Conservation (phyloP, 2,329 filamentous ascomycete species). For the Ophiostoma triangulosporum region DNA sequence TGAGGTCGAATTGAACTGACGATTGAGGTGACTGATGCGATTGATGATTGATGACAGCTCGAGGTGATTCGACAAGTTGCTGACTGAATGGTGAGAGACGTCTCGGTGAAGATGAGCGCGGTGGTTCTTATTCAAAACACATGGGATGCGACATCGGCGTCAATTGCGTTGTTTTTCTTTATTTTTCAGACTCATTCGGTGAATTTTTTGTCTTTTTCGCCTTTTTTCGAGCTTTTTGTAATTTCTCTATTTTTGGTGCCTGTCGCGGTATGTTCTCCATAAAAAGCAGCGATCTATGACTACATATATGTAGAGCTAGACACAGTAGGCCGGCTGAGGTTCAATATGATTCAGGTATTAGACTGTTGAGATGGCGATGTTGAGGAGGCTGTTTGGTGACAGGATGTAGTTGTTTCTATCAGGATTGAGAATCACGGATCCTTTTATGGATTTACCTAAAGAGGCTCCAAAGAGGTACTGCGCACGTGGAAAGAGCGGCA, state of each 20-base stretch:
- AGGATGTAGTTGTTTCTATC: background rate
- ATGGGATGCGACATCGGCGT: slow-evolving; percentile 7
- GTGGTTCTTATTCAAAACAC: slow-evolving; percentile 4
- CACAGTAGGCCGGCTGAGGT: background rate
- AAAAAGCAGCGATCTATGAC: background rate
- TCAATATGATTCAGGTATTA: background rate
- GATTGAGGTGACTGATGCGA: background rate
- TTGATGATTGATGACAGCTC: too few species aligned
- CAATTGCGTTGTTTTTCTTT: background rate
- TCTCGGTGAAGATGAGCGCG: background rate
- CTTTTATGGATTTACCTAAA: too few species aligned
- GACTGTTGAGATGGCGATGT: background rate
- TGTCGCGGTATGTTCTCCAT: slow-evolving; percentile 1
- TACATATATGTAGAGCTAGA: background rate
- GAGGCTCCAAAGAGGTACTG: background rate
- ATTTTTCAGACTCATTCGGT: background rate
- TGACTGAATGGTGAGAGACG: background rate
- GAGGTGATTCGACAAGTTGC: background rate
- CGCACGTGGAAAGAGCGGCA: background rate
- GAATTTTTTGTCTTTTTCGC: background rate
- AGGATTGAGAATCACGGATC: background rate
- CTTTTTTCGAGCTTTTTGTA: background rate
- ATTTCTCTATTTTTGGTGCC: background rate
- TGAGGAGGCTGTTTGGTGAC: background rate
- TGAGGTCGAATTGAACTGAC: background rate